Evolutionary conservation across 2,329 filamentous ascomycete genomes (phyloP).

Genomic region (Penicillium rolfsii): DNA sequence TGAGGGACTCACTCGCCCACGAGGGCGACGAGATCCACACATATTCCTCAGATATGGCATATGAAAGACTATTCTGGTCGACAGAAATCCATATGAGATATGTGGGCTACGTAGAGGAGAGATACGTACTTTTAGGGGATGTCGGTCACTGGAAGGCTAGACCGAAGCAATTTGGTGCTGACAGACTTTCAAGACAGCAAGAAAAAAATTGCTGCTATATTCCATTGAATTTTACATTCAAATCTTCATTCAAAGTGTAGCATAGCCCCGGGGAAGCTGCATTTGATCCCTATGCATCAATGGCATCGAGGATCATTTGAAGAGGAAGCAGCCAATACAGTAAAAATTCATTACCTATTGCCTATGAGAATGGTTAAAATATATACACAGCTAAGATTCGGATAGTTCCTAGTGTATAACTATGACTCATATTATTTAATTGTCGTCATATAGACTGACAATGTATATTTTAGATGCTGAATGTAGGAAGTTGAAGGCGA

Average conservation of each 20-base stretch:
- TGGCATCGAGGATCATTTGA: not conserved
- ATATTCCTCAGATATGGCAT: not conserved
- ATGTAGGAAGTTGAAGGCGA: not conserved
- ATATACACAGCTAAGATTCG: no score
- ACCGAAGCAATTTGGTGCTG: not conserved
- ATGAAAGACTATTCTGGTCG: not conserved
- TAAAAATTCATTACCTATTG: not conserved
- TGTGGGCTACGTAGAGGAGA: not conserved
- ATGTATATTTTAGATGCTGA: not conserved
- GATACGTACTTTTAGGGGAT: not conserved
- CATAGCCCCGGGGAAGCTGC: no score
- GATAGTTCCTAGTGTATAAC: not conserved
- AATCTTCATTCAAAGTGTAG: not conserved
- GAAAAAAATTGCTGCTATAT: not conserved
- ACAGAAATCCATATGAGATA: not conserved
- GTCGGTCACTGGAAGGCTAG: not conserved
- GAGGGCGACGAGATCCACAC: not conserved
- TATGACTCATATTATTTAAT: not conserved
- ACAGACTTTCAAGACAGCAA: not conserved
- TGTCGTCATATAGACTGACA: no score
- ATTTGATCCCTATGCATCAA: not conserved
- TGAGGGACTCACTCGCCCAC: not conserved
- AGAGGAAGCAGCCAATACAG: not conserved
- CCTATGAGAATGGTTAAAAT: not conserved
- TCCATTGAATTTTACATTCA: no score